phyloP scores from a whole-genome alignment of 1,284 basidiomycete species.

The Fomitopsis pinicola region DNA sequence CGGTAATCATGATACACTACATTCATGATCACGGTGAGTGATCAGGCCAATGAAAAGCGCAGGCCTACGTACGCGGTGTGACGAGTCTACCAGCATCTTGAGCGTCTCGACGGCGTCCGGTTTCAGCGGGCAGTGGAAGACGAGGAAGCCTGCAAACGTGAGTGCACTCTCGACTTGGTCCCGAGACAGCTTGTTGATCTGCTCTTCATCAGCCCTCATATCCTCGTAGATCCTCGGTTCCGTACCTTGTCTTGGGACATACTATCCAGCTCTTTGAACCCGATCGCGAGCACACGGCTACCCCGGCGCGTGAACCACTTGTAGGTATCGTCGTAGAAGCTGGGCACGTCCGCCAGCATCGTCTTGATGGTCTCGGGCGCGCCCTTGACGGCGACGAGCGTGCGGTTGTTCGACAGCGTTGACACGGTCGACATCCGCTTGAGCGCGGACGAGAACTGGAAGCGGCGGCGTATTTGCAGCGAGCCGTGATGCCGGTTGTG shows the following conservation, averaged over 20 bases:
- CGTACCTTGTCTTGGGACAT: conserved; percentile 64
- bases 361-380: conserved; percentile 91
- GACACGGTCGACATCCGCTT: conserved; percentile 96
- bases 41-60: neutral
- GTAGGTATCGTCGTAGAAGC: conserved; percentile 86
- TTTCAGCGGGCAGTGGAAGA: conserved; percentile 96
- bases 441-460: conserved; percentile 93
- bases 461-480: conserved; percentile 80
- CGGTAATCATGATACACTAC: conserved; percentile 96
- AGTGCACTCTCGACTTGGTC: conserved; percentile 77
- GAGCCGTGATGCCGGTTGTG: conserved; percentile 50
- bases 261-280: conserved; percentile 74
- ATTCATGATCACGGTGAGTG: neutral
- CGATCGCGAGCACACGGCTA: conserved; percentile 87
- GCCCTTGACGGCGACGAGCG: conserved; percentile 80
- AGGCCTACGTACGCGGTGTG: conserved; percentile 74
- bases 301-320: conserved; percentile 91
- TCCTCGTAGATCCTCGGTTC: neutral
- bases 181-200: conserved; percentile 84
- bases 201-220: conserved; percentile 1
- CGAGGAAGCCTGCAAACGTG: conserved; percentile 86
- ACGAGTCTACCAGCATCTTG: conserved; percentile 91
- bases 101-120: conserved; percentile 85
- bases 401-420: conserved; percentile 55
- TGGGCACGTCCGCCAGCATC: conserved; percentile 77